Conservation (phyloP, 2,329 filamentous ascomycete species). For the Venturia carpophila region DNA sequence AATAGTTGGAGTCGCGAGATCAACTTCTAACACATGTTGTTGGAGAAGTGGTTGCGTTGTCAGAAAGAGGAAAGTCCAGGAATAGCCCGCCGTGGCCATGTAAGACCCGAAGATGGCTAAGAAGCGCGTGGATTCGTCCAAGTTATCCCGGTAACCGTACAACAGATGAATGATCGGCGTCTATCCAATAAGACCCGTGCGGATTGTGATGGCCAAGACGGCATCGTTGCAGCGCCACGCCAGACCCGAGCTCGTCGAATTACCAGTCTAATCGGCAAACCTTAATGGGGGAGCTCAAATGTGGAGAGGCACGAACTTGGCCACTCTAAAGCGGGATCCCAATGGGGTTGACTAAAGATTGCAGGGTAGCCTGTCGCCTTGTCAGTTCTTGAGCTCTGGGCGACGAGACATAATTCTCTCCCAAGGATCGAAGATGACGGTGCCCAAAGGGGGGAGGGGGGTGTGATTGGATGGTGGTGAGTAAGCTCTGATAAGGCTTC, state of each 20-base stretch:
- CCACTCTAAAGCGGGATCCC: neutral
- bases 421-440: conserved; percentile 48
- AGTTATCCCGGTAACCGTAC: neutral
- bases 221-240: neutral
- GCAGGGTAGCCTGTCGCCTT: neutral
- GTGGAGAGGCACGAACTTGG: neutral
- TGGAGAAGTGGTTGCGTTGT: neutral
- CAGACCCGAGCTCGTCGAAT: neutral
- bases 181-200: neutral
- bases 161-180: conserved; percentile 1
- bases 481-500: neutral
- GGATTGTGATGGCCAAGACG: neutral
- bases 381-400: neutral
- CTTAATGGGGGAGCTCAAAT: neutral
- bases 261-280: neutral
- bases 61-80: neutral
- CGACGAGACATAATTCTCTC: conserved; percentile 41
- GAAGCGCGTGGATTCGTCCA: neutral
- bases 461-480: neutral
- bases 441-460: neutral
- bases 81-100: neutral
- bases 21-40: neutral
- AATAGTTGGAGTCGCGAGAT: neutral
- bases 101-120: neutral
- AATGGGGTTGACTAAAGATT: neutral